These are phyloP conservation scores for Boletus semigastroideus DNA, from an alignment of 1,284 basidiomycete genomes.

Conservation along the genomic window DNA sequence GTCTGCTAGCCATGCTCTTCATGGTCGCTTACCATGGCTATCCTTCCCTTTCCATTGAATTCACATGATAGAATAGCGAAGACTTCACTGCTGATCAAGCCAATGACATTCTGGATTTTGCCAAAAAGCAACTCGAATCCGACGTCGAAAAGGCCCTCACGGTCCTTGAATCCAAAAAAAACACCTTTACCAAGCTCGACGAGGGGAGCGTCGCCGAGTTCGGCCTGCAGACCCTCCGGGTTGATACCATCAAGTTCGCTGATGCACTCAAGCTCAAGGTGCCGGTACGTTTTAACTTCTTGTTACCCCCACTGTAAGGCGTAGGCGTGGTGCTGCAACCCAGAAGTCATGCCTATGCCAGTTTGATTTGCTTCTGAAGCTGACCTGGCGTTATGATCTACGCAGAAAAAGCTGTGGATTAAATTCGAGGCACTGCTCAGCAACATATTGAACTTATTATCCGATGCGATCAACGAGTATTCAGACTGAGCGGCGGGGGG, in stretches of 20 bases:
- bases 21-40: neutral
- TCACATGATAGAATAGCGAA: neutral
- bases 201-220: neutral
- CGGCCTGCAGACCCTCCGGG: neutral
- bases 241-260: neutral
- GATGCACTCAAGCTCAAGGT: neutral
- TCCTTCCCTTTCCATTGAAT: neutral
- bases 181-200: neutral
- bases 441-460: neutral
- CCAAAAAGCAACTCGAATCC: accelerated
- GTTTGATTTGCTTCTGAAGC: neutral
- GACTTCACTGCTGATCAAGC: constrained; percentile 1
- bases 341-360: neutral
- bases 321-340: neutral
- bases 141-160: neutral
- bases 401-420: neutral
- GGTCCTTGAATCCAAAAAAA: neutral
- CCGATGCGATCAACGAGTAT: neutral
- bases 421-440: neutral
- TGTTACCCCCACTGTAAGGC: neutral
- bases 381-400: neutral
- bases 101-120: accelerated
- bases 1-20: neutral
- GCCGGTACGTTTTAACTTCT: neutral
- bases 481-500: neutral